Evolutionary conservation across 345 rosid species (phyloP).

Genomic region (Eucalyptus brandiana): DNA sequence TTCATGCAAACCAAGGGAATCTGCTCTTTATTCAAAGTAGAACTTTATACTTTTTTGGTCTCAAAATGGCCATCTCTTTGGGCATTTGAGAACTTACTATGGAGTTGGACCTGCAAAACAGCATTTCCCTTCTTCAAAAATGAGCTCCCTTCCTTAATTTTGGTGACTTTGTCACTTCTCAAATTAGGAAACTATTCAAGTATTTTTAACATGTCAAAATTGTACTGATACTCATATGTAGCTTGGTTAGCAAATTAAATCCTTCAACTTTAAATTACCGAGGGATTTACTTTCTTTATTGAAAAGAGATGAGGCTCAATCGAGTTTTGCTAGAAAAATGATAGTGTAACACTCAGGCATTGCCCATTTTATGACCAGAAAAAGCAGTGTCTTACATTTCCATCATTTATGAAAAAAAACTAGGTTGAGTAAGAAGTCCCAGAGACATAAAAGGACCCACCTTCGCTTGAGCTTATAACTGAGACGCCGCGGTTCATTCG

Average conservation of each 20-base stretch:
- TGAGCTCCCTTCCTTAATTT: neutral
- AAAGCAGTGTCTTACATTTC: neutral
- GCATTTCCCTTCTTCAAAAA: neutral
- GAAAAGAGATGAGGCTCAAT: accelerated
- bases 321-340: neutral
- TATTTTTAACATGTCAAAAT: neutral
- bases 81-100: neutral
- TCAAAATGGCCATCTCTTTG: neutral
- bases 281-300: neutral
- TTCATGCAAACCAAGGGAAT: accelerated
- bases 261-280: neutral
- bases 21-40: neutral
- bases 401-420: neutral
- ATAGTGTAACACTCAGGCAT: neutral
- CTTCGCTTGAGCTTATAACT: too few species aligned
- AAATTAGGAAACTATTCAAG: neutral
- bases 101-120: neutral
- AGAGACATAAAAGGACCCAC: too few species aligned
- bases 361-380: neutral
- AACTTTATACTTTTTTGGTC: neutral
- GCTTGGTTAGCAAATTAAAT: neutral
- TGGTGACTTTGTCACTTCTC: neutral
- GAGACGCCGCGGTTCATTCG: neutral
- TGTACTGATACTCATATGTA: neutral
- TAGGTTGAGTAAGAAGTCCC: too few species aligned